Evolutionary conservation across 108 stramenopile species (phyloP).

Genomic region (Seminavis robusta): DNA sequence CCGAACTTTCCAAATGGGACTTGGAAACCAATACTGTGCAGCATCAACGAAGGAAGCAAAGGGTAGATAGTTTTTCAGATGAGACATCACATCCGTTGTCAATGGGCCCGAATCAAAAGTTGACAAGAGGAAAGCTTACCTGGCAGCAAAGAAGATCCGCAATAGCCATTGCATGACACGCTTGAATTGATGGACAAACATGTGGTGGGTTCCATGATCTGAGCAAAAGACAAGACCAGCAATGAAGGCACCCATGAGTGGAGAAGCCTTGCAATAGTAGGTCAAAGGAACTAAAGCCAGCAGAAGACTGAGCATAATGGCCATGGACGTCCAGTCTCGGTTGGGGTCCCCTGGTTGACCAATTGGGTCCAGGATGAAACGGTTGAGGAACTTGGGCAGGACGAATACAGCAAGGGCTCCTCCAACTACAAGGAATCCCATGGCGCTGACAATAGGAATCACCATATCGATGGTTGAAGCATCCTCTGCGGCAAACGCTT

Average conservation of each 20-base stretch:
- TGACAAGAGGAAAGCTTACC: too few species aligned
- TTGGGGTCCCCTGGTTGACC: constrained; percentile 8
- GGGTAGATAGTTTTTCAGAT: too few species aligned
- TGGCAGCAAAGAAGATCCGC: constrained; percentile 54
- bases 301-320: constrained; percentile 26
- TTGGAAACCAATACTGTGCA: constrained; percentile 28
- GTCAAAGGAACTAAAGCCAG: constrained; percentile 31
- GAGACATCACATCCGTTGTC: too few species aligned
- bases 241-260: constrained; percentile 38
- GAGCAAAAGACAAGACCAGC: constrained; percentile 46
- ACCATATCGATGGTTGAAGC: constrained; percentile 26
- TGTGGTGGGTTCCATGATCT: constrained; percentile 27
- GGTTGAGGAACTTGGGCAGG: constrained; percentile 29
- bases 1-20: constrained; percentile 18
- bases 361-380: constrained; percentile 21
- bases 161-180: constrained; percentile 42
- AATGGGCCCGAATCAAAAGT: too few species aligned
- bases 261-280: constrained; percentile 37
- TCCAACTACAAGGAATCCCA: constrained; percentile 39
- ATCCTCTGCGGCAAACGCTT: constrained; percentile 24
- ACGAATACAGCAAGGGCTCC: constrained; percentile 29
- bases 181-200: constrained; percentile 32
- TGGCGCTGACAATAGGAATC: constrained; percentile 32
- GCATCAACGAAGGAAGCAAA: too few species aligned
- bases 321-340: constrained; percentile 19